phyloP scores from a whole-genome alignment of 805 yeast species.

The Ogataea sp. region DNA sequence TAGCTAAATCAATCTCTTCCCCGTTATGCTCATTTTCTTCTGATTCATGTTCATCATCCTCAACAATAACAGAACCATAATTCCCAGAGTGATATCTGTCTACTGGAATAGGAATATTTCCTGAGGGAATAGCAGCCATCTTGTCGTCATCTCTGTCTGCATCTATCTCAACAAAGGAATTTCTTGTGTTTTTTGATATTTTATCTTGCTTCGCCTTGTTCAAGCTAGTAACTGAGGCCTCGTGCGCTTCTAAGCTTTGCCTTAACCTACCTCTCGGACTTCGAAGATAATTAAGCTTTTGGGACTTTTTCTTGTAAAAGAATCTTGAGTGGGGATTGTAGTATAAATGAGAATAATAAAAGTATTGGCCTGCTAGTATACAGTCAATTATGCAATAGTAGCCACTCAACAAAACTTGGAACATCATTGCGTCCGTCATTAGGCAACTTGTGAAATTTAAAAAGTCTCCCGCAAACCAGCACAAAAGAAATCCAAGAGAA shows the following conservation, averaged over 20 bases:
- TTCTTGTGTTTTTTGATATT: neutral
- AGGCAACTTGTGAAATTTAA: constrained; percentile 44
- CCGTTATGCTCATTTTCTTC: constrained; percentile 5
- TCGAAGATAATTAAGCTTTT: constrained; percentile 7
- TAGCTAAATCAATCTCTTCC: neutral
- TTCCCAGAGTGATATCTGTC: no score
- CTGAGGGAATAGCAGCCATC: constrained; percentile 2
- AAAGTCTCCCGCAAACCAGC: constrained; percentile 62
- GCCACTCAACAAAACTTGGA: constrained; percentile 36
- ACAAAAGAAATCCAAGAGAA: constrained; percentile 47
- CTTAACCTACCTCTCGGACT: constrained; percentile 18
- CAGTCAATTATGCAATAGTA: constrained; percentile 43
- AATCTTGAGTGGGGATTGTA: constrained; percentile 25
- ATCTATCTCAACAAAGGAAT: constrained; percentile 5
- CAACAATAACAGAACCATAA: neutral
- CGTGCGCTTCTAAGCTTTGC: constrained; percentile 8
- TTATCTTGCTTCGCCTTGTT: neutral
- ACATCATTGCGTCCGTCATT: constrained; percentile 38
- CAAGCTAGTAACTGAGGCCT: neutral
- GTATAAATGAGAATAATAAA: constrained; percentile 37
- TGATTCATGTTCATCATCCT: neutral
- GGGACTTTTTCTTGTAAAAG: constrained; percentile 13
- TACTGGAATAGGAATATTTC: constrained; percentile 4
- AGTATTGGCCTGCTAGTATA: constrained; percentile 36
- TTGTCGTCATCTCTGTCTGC: neutral